Percentiles rank a stretch among this genome's conserved stretches.
These are phyloP conservation scores for Athelia sp. DNA, from an alignment of 1,284 basidiomycete genomes.

Conservation along the genomic window DNA sequence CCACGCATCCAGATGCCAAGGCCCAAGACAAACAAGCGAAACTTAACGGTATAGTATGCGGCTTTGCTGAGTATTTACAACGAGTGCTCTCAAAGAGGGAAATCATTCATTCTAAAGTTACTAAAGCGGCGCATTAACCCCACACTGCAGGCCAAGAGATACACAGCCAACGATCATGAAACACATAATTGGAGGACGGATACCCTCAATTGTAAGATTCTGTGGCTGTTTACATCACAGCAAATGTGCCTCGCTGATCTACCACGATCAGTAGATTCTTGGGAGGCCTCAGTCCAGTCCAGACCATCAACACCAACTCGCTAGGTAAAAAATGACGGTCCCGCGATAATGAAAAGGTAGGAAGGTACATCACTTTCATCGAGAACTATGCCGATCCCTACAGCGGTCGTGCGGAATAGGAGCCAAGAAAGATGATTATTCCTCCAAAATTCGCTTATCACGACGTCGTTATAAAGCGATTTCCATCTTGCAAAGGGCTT, in stretches of 20 bases:
- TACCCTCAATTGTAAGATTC: conserved; percentile 69
- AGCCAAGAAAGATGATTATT: conserved; percentile 59
- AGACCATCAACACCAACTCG: conserved; percentile 70
- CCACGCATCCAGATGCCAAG: conserved; percentile 37
- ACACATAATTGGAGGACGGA: conserved; percentile 68
- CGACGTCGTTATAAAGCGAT: no score
- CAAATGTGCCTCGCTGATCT: conserved; percentile 1
- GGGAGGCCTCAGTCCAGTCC: conserved; percentile 71
- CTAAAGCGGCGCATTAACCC: not conserved
- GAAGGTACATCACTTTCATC: conserved; percentile 78
- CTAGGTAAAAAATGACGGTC: conserved; percentile 85
- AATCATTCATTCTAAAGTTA: not conserved
- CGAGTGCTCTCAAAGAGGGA: conserved; percentile 64
- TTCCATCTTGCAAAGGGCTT: conserved; percentile 52
- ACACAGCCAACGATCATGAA: conserved; percentile 70
- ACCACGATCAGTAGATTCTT: conserved; percentile 48
- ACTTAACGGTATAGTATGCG: conserved; percentile 65
- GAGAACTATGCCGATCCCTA: conserved; percentile 85
- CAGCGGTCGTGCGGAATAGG: conserved; percentile 80
- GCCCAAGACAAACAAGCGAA: conserved; percentile 34
- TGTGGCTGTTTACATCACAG: not conserved
- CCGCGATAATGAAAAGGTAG: no score
- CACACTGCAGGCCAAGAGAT: conserved; percentile 55
- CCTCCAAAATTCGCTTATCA: not conserved
- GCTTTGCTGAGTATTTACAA: conserved; percentile 52